Base-by-base conservation (phyloP, 2,329 filamentous ascomycete genomes). In the Byssoonygena ceratinophila region DNA sequence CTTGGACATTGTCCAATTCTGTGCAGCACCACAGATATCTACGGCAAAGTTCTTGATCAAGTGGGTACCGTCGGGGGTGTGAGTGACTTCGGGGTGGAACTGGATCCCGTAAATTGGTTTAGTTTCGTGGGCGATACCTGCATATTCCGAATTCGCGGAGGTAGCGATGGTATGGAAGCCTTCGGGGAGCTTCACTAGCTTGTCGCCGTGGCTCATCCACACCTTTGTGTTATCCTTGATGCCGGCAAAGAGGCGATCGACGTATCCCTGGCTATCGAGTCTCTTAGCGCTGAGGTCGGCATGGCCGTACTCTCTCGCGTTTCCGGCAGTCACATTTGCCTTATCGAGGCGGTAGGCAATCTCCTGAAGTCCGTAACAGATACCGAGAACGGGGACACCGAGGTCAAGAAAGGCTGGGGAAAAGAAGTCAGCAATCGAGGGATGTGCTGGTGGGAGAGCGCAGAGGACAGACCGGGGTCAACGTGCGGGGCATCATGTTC, bases 151-250 rank as follows among this genome's bases (percentile, higher is more conserved):
- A 71, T 92, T 94, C 47, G 74, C 65, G 1, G 88, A 91, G 3
- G 76, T 83, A 47, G 85, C 89, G 60, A 95, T 80, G 14, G 77
- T 81, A 55, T 79, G 71, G 66, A 94, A 95, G 37, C 76, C 79
- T 32, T 83, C 73, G 7, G 90, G 90, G 36, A 95, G 74, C 52
- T 77, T 73, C 36, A 77, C 77, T 9, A 97, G 78, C 75, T 94
- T 94, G 71, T 96, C 89, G 54, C 82, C 83, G 67, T 97, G 91
- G 59, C 80, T 85, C 90, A 96, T 96, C 77, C 80, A 91, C 12
- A 87, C 80, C 56, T 85, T 77, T 61, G 87, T 76, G 48, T 80
- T 73, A 55, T 86, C 82, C 54, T 82, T 84, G 9, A 95, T 64
- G 14, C 82, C 87, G 25, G 80, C 76, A 68, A 96, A 96, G 20